Evolutionary conservation across 2,329 filamentous ascomycete species (phyloP).

Genomic region (Ceratocystis colombiana): DNA sequence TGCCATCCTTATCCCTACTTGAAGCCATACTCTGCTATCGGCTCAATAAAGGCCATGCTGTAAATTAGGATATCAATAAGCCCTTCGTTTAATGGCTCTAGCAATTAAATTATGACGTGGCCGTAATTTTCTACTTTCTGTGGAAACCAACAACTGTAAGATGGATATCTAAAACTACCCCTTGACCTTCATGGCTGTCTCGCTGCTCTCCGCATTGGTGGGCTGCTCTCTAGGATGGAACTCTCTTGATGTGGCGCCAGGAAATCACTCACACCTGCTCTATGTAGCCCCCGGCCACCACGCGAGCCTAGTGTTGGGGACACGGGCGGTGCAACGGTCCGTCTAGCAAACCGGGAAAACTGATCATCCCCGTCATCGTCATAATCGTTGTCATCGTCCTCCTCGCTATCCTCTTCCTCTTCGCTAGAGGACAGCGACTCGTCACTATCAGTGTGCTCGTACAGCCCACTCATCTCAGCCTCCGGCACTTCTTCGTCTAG

Average conservation of each 20-base stretch:
- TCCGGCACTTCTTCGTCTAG: slow-evolving; percentile 63
- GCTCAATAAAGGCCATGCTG: neutral
- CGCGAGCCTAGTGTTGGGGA: slow-evolving; percentile 35
- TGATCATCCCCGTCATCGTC: slow-evolving; percentile 34
- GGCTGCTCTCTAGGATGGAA: slow-evolving; percentile 47
- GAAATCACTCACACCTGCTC: slow-evolving; percentile 46
- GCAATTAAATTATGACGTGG: neutral
- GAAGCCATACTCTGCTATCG: neutral
- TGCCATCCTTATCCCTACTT: neutral
- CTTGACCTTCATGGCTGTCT: slow-evolving; percentile 9
- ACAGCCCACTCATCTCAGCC: slow-evolving; percentile 47
- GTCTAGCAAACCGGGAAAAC: slow-evolving; percentile 21
- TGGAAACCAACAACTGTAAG: no score
- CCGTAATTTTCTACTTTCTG: neutral
- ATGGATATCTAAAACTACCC: neutral
- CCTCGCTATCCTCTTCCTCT: slow-evolving; percentile 34
- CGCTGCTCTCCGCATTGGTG: slow-evolving; percentile 28
- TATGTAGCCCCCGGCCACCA: slow-evolving; percentile 33
- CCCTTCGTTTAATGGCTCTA: neutral
- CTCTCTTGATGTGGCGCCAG: slow-evolving; percentile 49
- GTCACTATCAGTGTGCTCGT: slow-evolving; percentile 71
- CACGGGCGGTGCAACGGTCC: slow-evolving; percentile 31
- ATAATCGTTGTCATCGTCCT: slow-evolving; percentile 60
- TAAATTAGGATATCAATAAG: neutral
- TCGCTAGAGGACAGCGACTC: slow-evolving; percentile 48